These are phyloP conservation scores for Cyanidiococcus yangmingshanensis DNA, from an alignment of 23 red algal genomes.

Conservation along the genomic window DNA sequence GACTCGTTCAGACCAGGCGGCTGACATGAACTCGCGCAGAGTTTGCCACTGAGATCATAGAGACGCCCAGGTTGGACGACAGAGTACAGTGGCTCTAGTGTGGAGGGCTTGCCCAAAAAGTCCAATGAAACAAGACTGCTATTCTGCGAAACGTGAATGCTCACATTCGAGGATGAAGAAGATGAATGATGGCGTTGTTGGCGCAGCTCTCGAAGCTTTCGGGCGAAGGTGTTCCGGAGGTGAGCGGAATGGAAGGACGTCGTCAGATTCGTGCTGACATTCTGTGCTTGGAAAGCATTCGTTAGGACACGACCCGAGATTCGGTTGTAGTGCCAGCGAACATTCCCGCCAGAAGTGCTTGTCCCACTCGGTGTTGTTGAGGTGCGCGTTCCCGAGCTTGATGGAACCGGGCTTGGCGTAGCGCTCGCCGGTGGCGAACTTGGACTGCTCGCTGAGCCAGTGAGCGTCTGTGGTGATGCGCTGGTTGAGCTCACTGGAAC, in stretches of 20 bases:
- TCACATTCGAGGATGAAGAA: not conserved
- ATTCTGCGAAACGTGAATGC: not conserved
- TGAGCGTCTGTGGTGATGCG: not conserved
- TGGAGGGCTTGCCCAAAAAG: conserved; percentile 19
- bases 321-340: not conserved
- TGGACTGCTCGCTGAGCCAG: not conserved
- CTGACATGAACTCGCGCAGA: not conserved
- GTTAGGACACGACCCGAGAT: not conserved
- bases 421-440: not conserved
- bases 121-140: not conserved
- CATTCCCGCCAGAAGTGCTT: not conserved
- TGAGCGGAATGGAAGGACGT: not conserved
- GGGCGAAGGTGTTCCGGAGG: not conserved
- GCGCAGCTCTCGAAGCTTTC: conserved; percentile 3
- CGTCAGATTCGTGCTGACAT: not conserved
- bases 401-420: not conserved
- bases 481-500: not conserved
- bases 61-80: conserved; percentile 5
- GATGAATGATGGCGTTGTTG: not conserved
- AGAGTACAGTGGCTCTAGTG: not conserved
- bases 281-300: conserved; percentile 14
- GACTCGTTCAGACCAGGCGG: not conserved
- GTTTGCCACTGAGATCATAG: not conserved
- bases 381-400: not conserved
- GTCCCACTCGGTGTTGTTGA: not conserved